Base-by-base conservation (phyloP, 306 rosid species). In the Sicyos baderoa region DNA sequence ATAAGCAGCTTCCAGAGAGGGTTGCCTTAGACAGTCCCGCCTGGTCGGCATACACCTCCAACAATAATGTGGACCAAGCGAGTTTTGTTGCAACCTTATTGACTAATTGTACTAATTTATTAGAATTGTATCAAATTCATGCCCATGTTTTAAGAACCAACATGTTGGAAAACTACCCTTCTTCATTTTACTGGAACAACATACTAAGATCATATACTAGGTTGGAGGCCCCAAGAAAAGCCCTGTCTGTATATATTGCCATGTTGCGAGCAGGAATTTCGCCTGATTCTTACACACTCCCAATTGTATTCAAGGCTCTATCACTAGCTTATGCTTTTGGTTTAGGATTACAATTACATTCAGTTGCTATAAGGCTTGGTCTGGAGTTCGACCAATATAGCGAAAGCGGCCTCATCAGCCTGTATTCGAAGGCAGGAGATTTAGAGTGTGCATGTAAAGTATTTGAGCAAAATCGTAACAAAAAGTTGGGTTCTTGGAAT, bases 1-100 rank as follows among this genome's bases (percentile, higher is more conserved):
- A 87, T 80, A 91, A 91, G 79, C 96, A 89, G 76, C 95, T 87
- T 58, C 95, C 95, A 2, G 97, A 91, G 81, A 84, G 95, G 65
- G 95, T 87, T 77, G 92, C 95, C 92, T 52, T 89, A 66, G 96
- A 91, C 80, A 86, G 92, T 9, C 23, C 68, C 1, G 6, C 4
- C 44, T 9, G 15, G 15, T 61, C 9, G 44, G 9, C 23, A 8
- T 40, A 9, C 49, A 87, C 97, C 54, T 61, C 68, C 18, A 13
- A 29, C 68, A 61, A 37, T 18, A 61, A 29, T 35, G 23, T 12
- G 15, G 82, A 78, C 58, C 77, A 60, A 10, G 78, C 52, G 8
- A 62, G 77, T 37, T 25, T 57, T 10, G 27, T 78, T 9, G 72
- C 92, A 23, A 61, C 84, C 50, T 74, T 48, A 32, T 57, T 84